Conservation (phyloP, 768 basidiomycete species). For the Mycena rebaudengoi region DNA sequence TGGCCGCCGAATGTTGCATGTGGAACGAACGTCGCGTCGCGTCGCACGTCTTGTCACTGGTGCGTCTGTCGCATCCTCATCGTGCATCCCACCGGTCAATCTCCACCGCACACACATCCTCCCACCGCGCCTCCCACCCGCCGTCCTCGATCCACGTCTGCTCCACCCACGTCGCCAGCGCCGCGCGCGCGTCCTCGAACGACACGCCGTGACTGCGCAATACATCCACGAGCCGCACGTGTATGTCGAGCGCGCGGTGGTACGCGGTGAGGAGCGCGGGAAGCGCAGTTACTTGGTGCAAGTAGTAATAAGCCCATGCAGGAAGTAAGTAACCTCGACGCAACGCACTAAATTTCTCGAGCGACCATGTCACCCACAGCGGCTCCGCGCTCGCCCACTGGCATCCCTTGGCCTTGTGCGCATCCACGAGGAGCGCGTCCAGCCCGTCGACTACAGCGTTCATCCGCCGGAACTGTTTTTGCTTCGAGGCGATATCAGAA, state of each 20-base stretch:
- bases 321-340: background rate
- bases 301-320: background rate
- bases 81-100: slow-evolving; percentile 11
- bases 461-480: slow-evolving; percentile 77
- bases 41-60: too few relatives aligned
- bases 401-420: slow-evolving; percentile 75
- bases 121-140: slow-evolving; percentile 79
- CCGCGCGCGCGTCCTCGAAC: slow-evolving; percentile 74
- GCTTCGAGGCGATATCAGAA: slow-evolving; percentile 52
- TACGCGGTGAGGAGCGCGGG: slow-evolving; percentile 21
- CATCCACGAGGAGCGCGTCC: slow-evolving; percentile 72
- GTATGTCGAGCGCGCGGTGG: slow-evolving; percentile 39
- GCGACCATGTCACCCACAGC: slow-evolving; percentile 84
- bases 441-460: slow-evolving; percentile 67
- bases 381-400: slow-evolving; percentile 76
- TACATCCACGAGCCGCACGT: slow-evolving; percentile 45
- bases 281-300: slow-evolving; percentile 9
- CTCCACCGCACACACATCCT: slow-evolving; percentile 67
- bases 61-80: too few relatives aligned
- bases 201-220: slow-evolving; percentile 72
- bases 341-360: slow-evolving; percentile 77
- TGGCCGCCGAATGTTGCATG: too few relatives aligned
- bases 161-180: slow-evolving; percentile 71
- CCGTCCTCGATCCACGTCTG: slow-evolving; percentile 73
- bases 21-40: too few relatives aligned